A percentile compares a stretch with the other conserved stretches of the same genome.
Evolutionary conservation across 495 filamentous ascomycete genomes (phyloP).

Genomic region (Podospora anserina): DNA sequence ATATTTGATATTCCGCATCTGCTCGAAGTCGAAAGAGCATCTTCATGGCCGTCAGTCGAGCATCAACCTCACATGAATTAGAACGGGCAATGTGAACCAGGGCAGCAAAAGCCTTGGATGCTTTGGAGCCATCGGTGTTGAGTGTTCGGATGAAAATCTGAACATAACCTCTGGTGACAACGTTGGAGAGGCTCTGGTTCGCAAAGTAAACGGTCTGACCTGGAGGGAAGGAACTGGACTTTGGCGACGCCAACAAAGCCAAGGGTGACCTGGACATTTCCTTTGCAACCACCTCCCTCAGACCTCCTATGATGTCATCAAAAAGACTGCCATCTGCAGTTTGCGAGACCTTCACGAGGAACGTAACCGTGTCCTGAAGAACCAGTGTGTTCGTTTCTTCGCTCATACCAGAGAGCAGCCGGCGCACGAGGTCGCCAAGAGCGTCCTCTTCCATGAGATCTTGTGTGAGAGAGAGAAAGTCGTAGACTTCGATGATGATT

Average conservation of each 20-base stretch:
- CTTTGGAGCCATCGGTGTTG: constrained; percentile 52
- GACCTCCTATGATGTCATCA: constrained; percentile 47
- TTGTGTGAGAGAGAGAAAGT: constrained; percentile 54
- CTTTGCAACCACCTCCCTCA: constrained; percentile 42
- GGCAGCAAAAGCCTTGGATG: constrained; percentile 49
- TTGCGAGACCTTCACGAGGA: constrained; percentile 49
- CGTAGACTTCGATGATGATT: constrained; percentile 65
- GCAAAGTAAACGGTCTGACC: constrained; percentile 24
- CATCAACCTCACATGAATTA: constrained; percentile 56
- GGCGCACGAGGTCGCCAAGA: constrained; percentile 41
- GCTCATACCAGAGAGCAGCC: constrained; percentile 48
- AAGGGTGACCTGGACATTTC: constrained; percentile 39
- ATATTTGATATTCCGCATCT: constrained; percentile 70
- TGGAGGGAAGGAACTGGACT: constrained; percentile 13
- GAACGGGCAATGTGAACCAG: constrained; percentile 59
- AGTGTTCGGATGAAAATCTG: constrained; percentile 61
- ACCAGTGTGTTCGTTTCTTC: constrained; percentile 54
- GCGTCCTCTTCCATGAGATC: constrained; percentile 47
- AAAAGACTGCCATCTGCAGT: constrained; percentile 50
- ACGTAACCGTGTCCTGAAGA: constrained; percentile 49
- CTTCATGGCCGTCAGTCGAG: constrained; percentile 77
- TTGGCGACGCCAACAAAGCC: constrained; percentile 31
- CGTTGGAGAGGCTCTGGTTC: constrained; percentile 51
- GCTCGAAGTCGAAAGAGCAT: constrained; percentile 80
- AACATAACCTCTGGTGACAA: constrained; percentile 55